Base-by-base conservation (phyloP, 192 early-diverging fungal genomes). In the Coemansia sp. region DNA sequence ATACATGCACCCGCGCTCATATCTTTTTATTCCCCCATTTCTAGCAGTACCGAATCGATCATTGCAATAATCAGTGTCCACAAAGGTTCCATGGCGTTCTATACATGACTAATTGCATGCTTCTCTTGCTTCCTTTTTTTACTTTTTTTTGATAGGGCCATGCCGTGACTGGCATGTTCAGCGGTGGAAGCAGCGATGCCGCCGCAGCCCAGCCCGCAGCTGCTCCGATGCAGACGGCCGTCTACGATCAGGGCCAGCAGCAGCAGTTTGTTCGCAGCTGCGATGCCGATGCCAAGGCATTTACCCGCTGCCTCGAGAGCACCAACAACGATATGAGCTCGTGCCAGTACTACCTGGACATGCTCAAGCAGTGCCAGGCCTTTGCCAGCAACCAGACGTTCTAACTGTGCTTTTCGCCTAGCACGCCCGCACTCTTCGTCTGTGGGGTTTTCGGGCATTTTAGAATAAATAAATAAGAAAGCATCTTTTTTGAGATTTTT, bases 271-370 rank as follows among this genome's bases (percentile, higher is more conserved):
- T 27, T 25, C 34, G 47, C 48, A 69, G 82, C 5, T 90, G 88
- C 75, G 86, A 89, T 65, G 65, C 83, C n/a, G 88, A 93, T 72
- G 86, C 88, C 62, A 89, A 89, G 76, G 89, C 88, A 25, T 94
- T 94, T 71, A 87, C 86, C 34, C 85, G 88, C 67, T 98, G 95
- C 72, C 83, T 98, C 32, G 91, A 95, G 69, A 68, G 78, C 67
- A 92, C 85, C 74, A 83, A 82, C 55, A 88, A 91, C 68, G 88
- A 95, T 74, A 87, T 91, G 65, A 72, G 65, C 45, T 83, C 86
- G 29, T 98, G 95, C 83, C 89, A 93, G 81, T 93, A 89, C 85
- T 93, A 93, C 76, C 76, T 95, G 36, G 93, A 98, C 65, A 84
- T 88, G 79, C 86, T 98, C 58, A 95, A 95, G 86, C 83, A 88